phyloP scores from a whole-genome alignment of 306 rosid species.

The Casuarina glauca region DNA sequence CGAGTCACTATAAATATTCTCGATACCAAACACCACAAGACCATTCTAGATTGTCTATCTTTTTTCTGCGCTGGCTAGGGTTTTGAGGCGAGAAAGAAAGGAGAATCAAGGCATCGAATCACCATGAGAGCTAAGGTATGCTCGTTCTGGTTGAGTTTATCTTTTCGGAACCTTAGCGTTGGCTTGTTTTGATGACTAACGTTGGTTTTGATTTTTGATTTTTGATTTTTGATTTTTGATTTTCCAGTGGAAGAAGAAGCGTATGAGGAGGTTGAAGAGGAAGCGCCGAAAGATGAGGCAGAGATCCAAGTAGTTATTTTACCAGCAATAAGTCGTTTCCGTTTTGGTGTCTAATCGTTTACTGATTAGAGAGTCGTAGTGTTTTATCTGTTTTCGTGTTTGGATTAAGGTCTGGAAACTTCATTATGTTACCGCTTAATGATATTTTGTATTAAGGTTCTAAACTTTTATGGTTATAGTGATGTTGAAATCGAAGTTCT shows the following conservation, averaged over 20 bases:
- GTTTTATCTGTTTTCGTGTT: background rate
- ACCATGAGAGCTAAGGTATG: conserved; percentile 52
- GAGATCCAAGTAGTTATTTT: conserved; percentile 47
- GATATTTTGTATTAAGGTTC: background rate
- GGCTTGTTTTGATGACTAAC: background rate
- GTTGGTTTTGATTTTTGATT: background rate
- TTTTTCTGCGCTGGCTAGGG: conserved; percentile 12
- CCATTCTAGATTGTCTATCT: background rate
- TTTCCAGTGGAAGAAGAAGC: conserved; percentile 57
- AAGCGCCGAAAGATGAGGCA: conserved; percentile 65
- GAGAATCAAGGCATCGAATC: background rate
- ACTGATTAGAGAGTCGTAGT: conserved; percentile 24
- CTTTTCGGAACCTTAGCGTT: background rate
- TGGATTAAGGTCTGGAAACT: conserved; percentile 6
- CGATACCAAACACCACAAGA: background rate
- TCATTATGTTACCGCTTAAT: background rate
- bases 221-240: background rate
- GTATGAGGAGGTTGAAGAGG: conserved; percentile 60
- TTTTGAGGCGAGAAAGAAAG: conserved; percentile 5
- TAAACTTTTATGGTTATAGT: background rate
- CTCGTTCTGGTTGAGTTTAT: background rate
- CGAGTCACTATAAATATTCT: conserved; percentile 13
- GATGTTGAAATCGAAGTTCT: background rate
- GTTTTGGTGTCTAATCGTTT: conserved; percentile 21
- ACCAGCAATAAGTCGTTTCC: background rate